These are phyloP conservation scores for Tuber magnatum DNA, from an alignment of 495 filamentous ascomycete species.

Conservation along the genomic window DNA sequence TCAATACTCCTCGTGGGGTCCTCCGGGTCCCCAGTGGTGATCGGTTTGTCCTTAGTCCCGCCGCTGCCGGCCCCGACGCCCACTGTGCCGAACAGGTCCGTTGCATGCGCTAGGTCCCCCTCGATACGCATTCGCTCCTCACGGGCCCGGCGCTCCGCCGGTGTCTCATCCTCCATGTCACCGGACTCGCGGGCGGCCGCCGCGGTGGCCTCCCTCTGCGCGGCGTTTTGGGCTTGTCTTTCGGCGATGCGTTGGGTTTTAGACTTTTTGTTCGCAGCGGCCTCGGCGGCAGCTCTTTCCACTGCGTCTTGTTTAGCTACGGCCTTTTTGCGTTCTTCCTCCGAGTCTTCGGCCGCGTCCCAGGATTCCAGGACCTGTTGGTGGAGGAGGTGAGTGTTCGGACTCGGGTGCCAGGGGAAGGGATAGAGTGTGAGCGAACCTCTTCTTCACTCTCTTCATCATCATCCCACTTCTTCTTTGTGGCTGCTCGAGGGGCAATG, in stretches of 20 bases:
- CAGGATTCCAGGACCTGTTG: constrained; percentile 84
- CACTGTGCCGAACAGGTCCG: constrained; percentile 79
- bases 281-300: constrained; percentile 80
- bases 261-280: constrained; percentile 87
- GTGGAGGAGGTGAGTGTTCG: constrained; percentile 7
- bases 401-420: background rate
- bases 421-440: constrained; percentile 48
- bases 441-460: constrained; percentile 90
- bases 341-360: constrained; percentile 95
- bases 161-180: constrained; percentile 61
- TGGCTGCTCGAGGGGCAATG: constrained; percentile 8
- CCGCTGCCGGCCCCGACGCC: constrained; percentile 57
- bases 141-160: constrained; percentile 62
- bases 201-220: constrained; percentile 48
- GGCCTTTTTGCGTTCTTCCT: constrained; percentile 85
- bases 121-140: constrained; percentile 58
- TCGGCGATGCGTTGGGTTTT: constrained; percentile 85
- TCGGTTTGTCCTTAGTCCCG: constrained; percentile 48
- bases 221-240: constrained; percentile 49
- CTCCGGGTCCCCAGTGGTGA: constrained; percentile 57
- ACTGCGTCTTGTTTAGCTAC: constrained; percentile 69
- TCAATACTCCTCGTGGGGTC: constrained; percentile 76
- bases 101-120: constrained; percentile 79
- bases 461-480: constrained; percentile 69
- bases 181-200: constrained; percentile 53